Evolutionary conservation across 768 basidiomycete species (phyloP).

Genomic region (Kondoa subrosea): DNA sequence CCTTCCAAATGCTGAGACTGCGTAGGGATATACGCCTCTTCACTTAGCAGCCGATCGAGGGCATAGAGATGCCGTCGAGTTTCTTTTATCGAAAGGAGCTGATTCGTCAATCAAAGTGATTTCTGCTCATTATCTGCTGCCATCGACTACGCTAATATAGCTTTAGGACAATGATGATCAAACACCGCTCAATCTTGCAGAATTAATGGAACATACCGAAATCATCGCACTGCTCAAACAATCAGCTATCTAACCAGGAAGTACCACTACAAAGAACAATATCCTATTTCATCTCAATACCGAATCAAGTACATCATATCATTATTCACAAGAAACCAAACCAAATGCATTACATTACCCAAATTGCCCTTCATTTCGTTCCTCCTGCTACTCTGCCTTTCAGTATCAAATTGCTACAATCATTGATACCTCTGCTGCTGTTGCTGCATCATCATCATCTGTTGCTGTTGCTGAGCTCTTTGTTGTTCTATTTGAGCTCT

Average conservation of each 20-base stretch:
- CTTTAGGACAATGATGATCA: constrained; percentile 5
- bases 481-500: not conserved
- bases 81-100: not conserved
- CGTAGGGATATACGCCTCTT: not conserved
- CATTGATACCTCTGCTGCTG: not conserved
- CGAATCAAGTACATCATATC: not conserved
- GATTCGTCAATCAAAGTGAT: not conserved
- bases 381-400: not conserved
- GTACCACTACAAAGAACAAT: not conserved
- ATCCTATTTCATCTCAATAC: not conserved
- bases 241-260: not conserved
- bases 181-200: not conserved
- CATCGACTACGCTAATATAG: not conserved
- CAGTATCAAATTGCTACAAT: not conserved
- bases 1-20: not conserved
- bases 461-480: not conserved
- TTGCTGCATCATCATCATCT: not conserved
- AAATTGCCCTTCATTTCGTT: not conserved
- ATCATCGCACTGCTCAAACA: constrained; percentile 1
- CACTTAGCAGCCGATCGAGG: constrained; percentile 8
- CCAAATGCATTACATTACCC: not conserved
- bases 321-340: not conserved
- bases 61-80: not conserved
- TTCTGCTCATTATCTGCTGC: not conserved
- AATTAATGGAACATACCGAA: constrained; percentile 1